Evolutionary conservation across 192 early-diverging fungal species (phyloP).

Genomic region (Borealophlyctis nickersoniae): DNA sequence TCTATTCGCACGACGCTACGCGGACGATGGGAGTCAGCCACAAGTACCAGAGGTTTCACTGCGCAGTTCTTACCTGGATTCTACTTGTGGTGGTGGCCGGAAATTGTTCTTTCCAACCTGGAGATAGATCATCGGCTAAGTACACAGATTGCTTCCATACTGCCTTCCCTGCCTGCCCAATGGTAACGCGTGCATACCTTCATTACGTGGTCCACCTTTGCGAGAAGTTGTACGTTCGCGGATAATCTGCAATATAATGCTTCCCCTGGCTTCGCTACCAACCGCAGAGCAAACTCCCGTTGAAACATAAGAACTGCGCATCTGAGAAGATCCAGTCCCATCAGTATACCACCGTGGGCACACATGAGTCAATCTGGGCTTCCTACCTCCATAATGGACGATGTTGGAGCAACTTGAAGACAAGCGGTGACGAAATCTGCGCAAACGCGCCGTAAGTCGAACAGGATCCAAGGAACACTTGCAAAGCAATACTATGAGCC

Average conservation of each 20-base stretch:
- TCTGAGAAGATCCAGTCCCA: conserved; percentile 26
- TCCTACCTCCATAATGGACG: conserved; percentile 88
- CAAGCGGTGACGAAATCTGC: conserved; percentile 93
- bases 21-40: background rate
- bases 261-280: conserved; percentile 93
- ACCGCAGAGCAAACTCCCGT: conserved; percentile 93
- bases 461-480: too few relatives aligned
- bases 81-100: conserved; percentile 94
- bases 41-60: background rate
- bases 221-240: conserved; percentile 90
- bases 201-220: conserved; percentile 95
- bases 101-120: conserved; percentile 95
- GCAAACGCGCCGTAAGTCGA: too few relatives aligned
- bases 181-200: conserved; percentile 63
- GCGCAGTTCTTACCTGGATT: conserved; percentile 54
- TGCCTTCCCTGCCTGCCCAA: background rate
- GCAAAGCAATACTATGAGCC: too few relatives aligned
- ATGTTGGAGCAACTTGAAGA: conserved; percentile 93
- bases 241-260: conserved; percentile 85
- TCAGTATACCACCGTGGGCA: too few relatives aligned
- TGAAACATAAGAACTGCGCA: conserved; percentile 99
- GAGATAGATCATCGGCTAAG: too few relatives aligned
- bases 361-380: conserved; percentile 8
- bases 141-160: too few relatives aligned
- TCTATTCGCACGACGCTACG: conserved; percentile 93